Conservation (phyloP, 2,329 filamentous ascomycete genomes). For the Furcasterigmium furcatum region DNA sequence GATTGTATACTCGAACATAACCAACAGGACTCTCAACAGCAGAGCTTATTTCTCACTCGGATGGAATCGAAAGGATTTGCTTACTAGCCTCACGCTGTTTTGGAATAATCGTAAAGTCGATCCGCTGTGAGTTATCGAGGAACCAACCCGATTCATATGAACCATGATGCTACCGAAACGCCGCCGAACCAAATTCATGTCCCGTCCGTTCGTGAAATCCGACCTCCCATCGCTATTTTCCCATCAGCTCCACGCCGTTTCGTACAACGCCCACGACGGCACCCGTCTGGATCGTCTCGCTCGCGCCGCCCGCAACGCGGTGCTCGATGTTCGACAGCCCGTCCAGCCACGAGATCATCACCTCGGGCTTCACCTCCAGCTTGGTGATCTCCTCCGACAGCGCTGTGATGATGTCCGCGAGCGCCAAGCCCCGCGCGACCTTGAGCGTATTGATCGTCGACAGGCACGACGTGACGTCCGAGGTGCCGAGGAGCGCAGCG, state of each 20-base stretch:
- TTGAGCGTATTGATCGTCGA: constrained; percentile 88
- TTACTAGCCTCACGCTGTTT: no score
- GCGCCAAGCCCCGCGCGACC: constrained; percentile 75
- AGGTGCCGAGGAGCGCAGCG: constrained; percentile 76
- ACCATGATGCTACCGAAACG: no score
- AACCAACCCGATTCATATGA: no score
- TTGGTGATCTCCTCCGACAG: constrained; percentile 78
- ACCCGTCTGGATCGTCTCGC: constrained; percentile 86
- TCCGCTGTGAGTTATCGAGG: no score
- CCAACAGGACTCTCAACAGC: no score
- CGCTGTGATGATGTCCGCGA: constrained; percentile 90
- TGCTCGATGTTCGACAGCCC: constrained; percentile 93
- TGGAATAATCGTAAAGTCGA: no score
- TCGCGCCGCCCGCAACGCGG: constrained; percentile 81
- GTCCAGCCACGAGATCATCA: constrained; percentile 87
- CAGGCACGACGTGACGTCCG: constrained; percentile 86
- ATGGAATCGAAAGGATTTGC: no score
- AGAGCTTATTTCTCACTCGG: no score
- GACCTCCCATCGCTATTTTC: constrained; percentile 17
- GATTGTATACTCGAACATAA: neutral
- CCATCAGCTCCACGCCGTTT: constrained; percentile 74
- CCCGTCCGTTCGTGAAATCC: no score
- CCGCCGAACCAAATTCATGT: no score
- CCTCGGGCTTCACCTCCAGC: constrained; percentile 80
- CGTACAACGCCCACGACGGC: constrained; percentile 87